A percentile compares a stretch with the other conserved stretches of the same genome.
Conservation (phyloP, 1,284 basidiomycete species). For the Takashimella koratensis region DNA sequence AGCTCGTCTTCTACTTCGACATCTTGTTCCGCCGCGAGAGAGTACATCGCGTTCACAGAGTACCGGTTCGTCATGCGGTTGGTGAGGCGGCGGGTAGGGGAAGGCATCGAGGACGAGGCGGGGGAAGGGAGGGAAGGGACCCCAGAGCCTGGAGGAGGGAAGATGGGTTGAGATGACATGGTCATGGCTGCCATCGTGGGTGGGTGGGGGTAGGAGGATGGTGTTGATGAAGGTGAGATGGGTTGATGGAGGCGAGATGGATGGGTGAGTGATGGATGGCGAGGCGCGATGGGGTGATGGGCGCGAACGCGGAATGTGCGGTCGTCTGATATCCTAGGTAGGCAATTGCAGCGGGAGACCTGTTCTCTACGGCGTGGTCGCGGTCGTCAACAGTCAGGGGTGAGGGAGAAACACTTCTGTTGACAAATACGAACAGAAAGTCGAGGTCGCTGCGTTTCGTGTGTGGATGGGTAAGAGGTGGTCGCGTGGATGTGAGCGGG, state of each 20-base stretch:
- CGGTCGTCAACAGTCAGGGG: neutral
- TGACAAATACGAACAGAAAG: too few species aligned
- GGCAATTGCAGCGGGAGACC: too few species aligned
- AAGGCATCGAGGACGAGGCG: conserved; percentile 1
- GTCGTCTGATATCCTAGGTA: too few species aligned
- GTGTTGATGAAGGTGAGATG: neutral
- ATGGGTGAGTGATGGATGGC: neutral
- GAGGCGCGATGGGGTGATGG: neutral
- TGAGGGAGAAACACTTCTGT: neutral
- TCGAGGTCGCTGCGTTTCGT: too few species aligned
- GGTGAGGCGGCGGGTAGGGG: conserved; percentile 31
- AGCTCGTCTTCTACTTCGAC: conserved; percentile 98
- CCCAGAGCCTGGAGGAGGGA: neutral
- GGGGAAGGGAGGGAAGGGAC: neutral
- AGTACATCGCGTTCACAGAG: conserved; percentile 92
- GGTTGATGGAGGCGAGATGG: neutral
- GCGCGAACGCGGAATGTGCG: too few species aligned
- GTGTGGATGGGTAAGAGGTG: neutral
- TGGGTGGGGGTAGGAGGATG: neutral
- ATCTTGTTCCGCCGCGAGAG: conserved; percentile 97
- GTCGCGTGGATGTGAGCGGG: neutral
- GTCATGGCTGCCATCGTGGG: conserved; percentile 13
- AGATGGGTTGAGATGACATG: conserved; percentile 5
- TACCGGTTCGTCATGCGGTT: conserved; percentile 95
- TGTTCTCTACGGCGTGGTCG: too few species aligned